Conservation (phyloP, 257 asterid genomes). For the Scutellaria galericulata region DNA sequence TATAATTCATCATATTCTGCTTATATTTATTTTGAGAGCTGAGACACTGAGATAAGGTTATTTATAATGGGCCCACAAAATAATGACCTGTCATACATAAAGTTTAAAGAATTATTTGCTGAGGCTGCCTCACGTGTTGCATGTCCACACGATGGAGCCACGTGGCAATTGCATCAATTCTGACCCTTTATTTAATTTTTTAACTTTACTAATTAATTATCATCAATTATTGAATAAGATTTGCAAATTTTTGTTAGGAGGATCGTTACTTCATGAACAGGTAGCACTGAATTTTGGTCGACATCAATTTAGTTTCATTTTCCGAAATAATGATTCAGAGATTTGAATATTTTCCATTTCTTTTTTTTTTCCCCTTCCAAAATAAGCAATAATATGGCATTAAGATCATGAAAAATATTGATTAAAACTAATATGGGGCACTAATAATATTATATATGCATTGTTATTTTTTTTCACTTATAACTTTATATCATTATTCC, state of each 20-base stretch:
- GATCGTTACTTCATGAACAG: background rate
- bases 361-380: too few relatives aligned
- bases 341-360: too few relatives aligned
- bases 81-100: slow-evolving; percentile 24
- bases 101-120: slow-evolving; percentile 14
- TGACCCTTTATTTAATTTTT: background rate
- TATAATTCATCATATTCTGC: slow-evolving; percentile 14
- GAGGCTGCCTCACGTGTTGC: slow-evolving; percentile 34
- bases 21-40: slow-evolving; percentile 15
- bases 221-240: background rate
- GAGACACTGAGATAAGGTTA: slow-evolving; percentile 37
- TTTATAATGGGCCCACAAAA: slow-evolving; percentile 35
- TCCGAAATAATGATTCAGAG: too few relatives aligned
- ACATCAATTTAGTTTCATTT: too few relatives aligned
- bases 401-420: too few relatives aligned
- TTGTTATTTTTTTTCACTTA: too few relatives aligned
- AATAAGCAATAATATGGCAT: too few relatives aligned
- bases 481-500: too few relatives aligned
- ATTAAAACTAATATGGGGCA: too few relatives aligned
- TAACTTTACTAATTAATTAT: background rate
- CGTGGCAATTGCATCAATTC: slow-evolving; percentile 13
- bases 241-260: background rate
- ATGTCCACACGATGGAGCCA: slow-evolving; percentile 13
- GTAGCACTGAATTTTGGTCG: too few relatives aligned
- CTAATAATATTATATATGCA: too few relatives aligned